phyloP scores from a whole-genome alignment of 2,329 filamentous ascomycete genomes.

The Talaromyces sp. region DNA sequence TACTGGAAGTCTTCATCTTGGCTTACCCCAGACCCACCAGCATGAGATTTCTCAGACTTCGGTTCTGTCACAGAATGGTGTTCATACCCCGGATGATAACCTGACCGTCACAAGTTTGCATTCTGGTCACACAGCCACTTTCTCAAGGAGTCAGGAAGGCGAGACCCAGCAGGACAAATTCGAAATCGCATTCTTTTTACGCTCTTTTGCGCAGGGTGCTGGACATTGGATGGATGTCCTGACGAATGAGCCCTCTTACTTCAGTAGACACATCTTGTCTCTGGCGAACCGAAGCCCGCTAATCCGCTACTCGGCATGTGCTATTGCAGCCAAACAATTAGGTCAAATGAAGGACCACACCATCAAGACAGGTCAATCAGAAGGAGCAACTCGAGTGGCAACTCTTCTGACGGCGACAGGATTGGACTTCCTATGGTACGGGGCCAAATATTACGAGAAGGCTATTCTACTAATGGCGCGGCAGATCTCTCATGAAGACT shows the following conservation, averaged over 20 bases:
- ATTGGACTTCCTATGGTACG: conserved; percentile 19
- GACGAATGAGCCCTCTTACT: conserved; percentile 11
- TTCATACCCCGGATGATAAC: too few species aligned
- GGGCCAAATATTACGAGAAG: conserved; percentile 22
- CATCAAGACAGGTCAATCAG: not conserved
- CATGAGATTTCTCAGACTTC: too few species aligned
- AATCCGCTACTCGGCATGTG: conserved; percentile 22
- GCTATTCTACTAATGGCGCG: conserved; percentile 18
- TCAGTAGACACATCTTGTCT: conserved; percentile 12
- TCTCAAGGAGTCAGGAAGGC: too few species aligned
- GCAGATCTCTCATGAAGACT: conserved; percentile 8
- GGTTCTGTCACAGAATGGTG: too few species aligned
- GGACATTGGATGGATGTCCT: conserved; percentile 20
- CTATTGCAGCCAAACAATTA: conserved; percentile 18
- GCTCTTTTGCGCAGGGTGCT: conserved; percentile 12
- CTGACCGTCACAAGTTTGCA: too few species aligned
- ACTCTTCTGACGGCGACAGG: too few species aligned
- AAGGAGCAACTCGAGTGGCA: too few species aligned
- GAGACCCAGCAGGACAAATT: conserved; percentile 3
- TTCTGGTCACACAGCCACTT: too few species aligned
- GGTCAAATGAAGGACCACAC: conserved; percentile 14
- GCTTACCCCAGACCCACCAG: too few species aligned
- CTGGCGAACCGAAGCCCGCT: conserved; percentile 11
- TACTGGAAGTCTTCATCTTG: too few species aligned
- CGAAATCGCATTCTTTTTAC: conserved; percentile 18